Evolutionary conservation across 2,329 filamentous ascomycete genomes (phyloP).

Genomic region (Balansia obtecta): DNA sequence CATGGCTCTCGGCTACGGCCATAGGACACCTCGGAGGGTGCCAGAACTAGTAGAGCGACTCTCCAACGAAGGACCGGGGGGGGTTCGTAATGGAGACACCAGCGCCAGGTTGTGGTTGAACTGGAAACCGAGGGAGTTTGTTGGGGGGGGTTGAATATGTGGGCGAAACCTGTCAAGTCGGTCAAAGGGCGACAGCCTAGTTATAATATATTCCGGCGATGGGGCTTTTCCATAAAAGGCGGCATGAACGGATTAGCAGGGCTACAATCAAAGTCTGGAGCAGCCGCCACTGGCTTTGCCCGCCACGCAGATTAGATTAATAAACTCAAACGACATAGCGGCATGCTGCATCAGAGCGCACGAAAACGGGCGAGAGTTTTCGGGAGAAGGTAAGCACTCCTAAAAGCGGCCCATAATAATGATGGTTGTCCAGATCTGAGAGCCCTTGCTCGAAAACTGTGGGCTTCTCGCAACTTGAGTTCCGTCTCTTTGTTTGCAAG

Average conservation of each 20-base stretch:
- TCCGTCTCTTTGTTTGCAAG: too few species aligned
- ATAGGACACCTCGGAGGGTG: not conserved
- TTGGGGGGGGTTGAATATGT: not conserved
- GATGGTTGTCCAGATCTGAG: not conserved
- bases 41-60: not conserved
- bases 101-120: not conserved
- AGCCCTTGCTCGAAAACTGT: not conserved
- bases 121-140: not conserved
- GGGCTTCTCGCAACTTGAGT: not conserved
- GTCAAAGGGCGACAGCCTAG: not conserved
- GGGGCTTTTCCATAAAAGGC: not conserved
- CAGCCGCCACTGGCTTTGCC: not conserved
- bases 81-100: not conserved
- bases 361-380: not conserved
- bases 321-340: slow-evolving; percentile 2
- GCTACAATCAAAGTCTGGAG: not conserved
- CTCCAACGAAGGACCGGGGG: not conserved
- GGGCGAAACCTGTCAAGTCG: not conserved
- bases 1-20: slow-evolving; percentile 3
- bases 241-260: not conserved
- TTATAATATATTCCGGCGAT: slow-evolving; percentile 1
- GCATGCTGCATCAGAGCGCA: slow-evolving; percentile 7
- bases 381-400: not conserved
- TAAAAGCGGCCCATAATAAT: not conserved
- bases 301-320: slow-evolving; percentile 3